phyloP scores from a whole-genome alignment of 2,329 filamentous ascomycete species.

The Diaporthe eres region DNA sequence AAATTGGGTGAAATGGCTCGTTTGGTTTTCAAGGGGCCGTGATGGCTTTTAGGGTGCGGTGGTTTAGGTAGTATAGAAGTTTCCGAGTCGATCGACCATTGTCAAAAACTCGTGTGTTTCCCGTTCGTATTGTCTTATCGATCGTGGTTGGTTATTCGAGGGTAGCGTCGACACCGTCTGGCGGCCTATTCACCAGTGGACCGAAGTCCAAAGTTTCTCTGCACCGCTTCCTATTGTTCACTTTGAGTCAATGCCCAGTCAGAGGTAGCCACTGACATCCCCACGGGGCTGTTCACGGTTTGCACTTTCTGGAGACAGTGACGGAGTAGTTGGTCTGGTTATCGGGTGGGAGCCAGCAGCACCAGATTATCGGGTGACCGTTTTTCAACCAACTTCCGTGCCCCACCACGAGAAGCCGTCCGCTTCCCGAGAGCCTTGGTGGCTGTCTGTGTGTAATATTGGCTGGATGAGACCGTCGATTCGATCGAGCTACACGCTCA shows the following conservation, averaged over 20 bases:
- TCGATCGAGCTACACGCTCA: background rate
- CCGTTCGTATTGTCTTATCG: constrained; percentile 34
- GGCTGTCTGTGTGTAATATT: background rate
- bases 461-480: background rate
- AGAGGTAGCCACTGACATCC: constrained; percentile 13
- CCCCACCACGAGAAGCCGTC: constrained; percentile 20
- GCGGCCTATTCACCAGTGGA: constrained; percentile 1
- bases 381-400: constrained; percentile 9
- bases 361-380: background rate
- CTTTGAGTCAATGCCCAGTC: constrained; percentile 39
- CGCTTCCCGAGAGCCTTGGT: background rate
- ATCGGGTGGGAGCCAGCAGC: constrained; percentile 20
- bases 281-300: constrained; percentile 28
- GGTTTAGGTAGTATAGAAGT: constrained; percentile 4
- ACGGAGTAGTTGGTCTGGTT: constrained; percentile 6
- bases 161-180: constrained; percentile 5
- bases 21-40: constrained; percentile 12
- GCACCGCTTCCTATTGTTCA: constrained; percentile 34
- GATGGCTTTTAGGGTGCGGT: constrained; percentile 1
- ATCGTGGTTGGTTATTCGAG: constrained; percentile 30
- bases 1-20: background rate
- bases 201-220: background rate
- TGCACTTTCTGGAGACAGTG: constrained; percentile 11
- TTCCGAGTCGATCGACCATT: constrained; percentile 27
- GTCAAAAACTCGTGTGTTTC: background rate